Evolutionary conservation across 768 basidiomycete species (phyloP).

Genomic region (Tremella yokohamensis): DNA sequence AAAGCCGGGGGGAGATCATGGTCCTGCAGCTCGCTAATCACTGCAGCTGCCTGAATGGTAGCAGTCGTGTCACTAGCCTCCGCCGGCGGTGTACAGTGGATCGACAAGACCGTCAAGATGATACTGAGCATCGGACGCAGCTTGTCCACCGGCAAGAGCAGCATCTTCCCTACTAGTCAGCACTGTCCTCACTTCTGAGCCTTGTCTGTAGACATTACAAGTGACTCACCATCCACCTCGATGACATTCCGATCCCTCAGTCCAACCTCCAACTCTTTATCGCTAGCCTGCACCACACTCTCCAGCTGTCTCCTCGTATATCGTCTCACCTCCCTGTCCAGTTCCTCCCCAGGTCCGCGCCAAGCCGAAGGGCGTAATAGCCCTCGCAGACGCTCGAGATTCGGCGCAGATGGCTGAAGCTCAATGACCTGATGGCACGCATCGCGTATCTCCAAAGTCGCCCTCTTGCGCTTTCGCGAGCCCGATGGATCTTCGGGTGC

Average conservation of each 20-base stretch:
- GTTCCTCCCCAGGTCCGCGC: constrained; percentile 55
- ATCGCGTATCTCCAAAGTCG: constrained; percentile 66
- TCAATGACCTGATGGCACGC: constrained; percentile 81
- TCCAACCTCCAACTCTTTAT: constrained; percentile 65
- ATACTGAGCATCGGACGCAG: constrained; percentile 60
- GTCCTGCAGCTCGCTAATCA: constrained; percentile 54
- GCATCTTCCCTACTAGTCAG: constrained; percentile 60
- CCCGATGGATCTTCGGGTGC: constrained; percentile 6
- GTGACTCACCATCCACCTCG: constrained; percentile 63
- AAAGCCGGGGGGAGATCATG: constrained; percentile 67
- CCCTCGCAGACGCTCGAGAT: constrained; percentile 61
- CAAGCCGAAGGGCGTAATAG: constrained; percentile 67
- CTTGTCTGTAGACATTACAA: background rate
- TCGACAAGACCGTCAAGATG: constrained; percentile 70
- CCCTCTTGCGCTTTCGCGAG: background rate
- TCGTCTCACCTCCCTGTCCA: constrained; percentile 34
- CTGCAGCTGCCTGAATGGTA: background rate
- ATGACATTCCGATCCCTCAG: constrained; percentile 70
- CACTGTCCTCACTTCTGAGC: background rate
- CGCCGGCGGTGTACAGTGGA: constrained; percentile 43
- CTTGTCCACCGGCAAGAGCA: constrained; percentile 60
- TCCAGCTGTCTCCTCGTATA: constrained; percentile 64
- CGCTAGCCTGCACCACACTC: constrained; percentile 73
- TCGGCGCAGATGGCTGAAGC: constrained; percentile 71
- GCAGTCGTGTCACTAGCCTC: background rate